Evolutionary conservation across 371 early-diverging fungal species (phyloP), one percentile per base, ranked within the genome.

Genomic region (Syncephalastrum sp.): DNA sequence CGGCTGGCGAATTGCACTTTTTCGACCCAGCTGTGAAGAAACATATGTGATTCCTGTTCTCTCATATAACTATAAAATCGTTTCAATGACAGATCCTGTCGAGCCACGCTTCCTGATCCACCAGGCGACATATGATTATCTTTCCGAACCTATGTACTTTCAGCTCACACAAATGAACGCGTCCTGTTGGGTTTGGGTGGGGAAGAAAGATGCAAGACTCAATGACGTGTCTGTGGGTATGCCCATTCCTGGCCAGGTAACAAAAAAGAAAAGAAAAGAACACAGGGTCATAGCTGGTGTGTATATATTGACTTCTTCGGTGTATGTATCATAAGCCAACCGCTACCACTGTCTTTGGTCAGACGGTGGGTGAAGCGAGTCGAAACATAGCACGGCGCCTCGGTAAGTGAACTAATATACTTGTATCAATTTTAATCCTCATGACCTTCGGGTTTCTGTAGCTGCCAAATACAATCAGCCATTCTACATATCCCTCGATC

Each of bases 151-250:
- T 29, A 64, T 79, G 12, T 53, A 68, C 41, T 74, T 79, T 24
- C 79, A 79, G 49, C 51, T 66, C 8, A 60, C 54, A 2, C 65
- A 66, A 57, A 70, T 79, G 74, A 64, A 71, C 60, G 65, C 70
- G 14, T 63, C 70, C 1, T 47, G 61, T 19, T 64, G 75, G 43
- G 55, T 75, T 16, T 79, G 79, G 79, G 62, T 69, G 1, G 79
- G 79, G 13, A 67, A 65, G 48, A 41, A 60, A 8, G 51, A 64
- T 7, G 74, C 65, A 8, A 71, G 60, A 21, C n/a, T 79, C 6
- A 67, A 69, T 19, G 74, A 79, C 50, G 53, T 79, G 50, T 73
- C 79, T 3, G 64, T 74, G 14, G 76, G 74, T 19, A 64, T 79
- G 47, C 79, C 79, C 42, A 53, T 33, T 33, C 38, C 38, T 33